Evolutionary conservation across 495 filamentous ascomycete species (phyloP), one percentile per base, ranked within the genome.

Genomic region (Apodospora peruviana): DNA sequence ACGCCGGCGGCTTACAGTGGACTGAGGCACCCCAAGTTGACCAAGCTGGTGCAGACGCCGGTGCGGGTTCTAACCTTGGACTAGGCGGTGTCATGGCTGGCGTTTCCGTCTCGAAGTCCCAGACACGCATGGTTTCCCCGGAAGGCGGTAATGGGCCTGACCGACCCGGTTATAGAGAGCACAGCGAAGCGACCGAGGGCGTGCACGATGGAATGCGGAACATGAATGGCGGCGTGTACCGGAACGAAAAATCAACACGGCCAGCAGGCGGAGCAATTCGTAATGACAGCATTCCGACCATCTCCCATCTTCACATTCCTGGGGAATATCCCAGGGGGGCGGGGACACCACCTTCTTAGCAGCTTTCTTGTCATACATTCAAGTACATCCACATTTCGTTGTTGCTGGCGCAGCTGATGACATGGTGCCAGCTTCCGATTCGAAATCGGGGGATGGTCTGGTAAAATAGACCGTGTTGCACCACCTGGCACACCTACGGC

Each of bases 251-350:
- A 12, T 12, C 37, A 5, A 27, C 40, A n/a, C 50, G 58, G 21
- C 57, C 53, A n/a, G 50, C 27, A 14, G 46, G 19, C 9, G 53
- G 40, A 11, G 21, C 47, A n/a, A 36, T 32, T 3, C 55, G 59
- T 21, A 59, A 49, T 25, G 64, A 69, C 24, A 62, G 56, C 37
- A 48, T 40, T 18, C 51, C 57, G 12, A 64, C 62, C 18, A 60
- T 62, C 10, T 58, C 62, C 7, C 65, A 75, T 41, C 70, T 81
- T 8, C 78, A 81, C 44, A 64, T 83, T 2, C 79, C 80, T 8
- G 79, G 80, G 10, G 73, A 80, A 53, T 83, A 74, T 54, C 80
- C 80, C 1, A 72, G 67, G 34, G 60, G 58, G 14, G 61, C 64
- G 2, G 54, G 45, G 4, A 45, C 41, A 23, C 40, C 45, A n/a